A percentile compares a stretch with the other conserved stretches of the same genome.
phyloP scores from a whole-genome alignment of 2,329 filamentous ascomycete species.

The Trichothecium roseum region DNA sequence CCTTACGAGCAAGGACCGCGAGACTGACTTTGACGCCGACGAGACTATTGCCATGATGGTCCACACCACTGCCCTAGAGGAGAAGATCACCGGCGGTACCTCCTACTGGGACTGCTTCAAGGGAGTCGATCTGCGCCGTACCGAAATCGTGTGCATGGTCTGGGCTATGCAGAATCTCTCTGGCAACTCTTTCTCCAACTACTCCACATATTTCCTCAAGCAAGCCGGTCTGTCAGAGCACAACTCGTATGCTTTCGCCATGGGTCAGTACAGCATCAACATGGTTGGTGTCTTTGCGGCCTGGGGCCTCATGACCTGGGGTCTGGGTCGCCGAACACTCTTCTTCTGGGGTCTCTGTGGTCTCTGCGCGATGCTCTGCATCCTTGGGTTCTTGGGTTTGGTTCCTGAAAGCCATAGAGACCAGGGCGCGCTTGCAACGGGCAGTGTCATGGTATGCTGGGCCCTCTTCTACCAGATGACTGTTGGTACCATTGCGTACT shows the following conservation, averaged over 20 bases:
- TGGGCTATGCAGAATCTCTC: conserved; percentile 56
- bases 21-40: conserved; percentile 68
- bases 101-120: conserved; percentile 78
- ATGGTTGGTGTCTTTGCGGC: conserved; percentile 74
- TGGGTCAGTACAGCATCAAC: conserved; percentile 60
- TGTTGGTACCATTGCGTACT: conserved; percentile 84
- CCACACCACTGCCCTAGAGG: conserved; percentile 73
- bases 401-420: conserved; percentile 50
- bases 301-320: conserved; percentile 68
- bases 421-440: conserved; percentile 62
- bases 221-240: conserved; percentile 44
- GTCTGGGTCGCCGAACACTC: conserved; percentile 64
- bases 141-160: conserved; percentile 56
- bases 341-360: conserved; percentile 68
- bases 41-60: conserved; percentile 90
- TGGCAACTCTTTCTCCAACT: conserved; percentile 55
- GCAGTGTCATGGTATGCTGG: conserved; percentile 78
- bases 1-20: conserved; percentile 50
- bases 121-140: conserved; percentile 66
- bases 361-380: conserved; percentile 65
- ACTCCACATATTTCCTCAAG: conserved; percentile 53
- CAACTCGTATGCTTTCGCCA: conserved; percentile 47
- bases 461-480: conserved; percentile 76
- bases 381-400: conserved; percentile 76
- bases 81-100: conserved; percentile 62